Evolutionary conservation across 1,284 basidiomycete species (phyloP), one percentile per base, ranked within the genome.

Genomic region (Tylopilus sp.): DNA sequence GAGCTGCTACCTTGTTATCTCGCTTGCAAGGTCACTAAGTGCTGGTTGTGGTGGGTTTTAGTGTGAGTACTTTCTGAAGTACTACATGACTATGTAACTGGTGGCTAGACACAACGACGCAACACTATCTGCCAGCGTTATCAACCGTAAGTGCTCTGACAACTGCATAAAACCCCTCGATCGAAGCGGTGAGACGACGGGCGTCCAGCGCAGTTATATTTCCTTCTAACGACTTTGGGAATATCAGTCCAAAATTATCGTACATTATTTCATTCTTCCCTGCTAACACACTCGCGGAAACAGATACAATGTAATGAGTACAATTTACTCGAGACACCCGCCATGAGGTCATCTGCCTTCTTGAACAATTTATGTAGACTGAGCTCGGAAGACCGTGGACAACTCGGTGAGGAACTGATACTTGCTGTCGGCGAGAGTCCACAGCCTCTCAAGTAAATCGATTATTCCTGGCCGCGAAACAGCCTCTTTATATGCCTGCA

Each of bases 401-500:
- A 75, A 26, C 26, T 26, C 58, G 19, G 62, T 52, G 49, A 72
- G 62, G 36, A n/a, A 62, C 7, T 58, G 29, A 12, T 72, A 58
- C n/a, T 74, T 59, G 29, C 57, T 58, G 53, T 62, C 47, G 24
- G 26, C 56, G 18, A 72, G 70, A 29, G 72, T 56, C 24, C 47
- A 13, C 32, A 75, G 13, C 36, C 51, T 62, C 0, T 58, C 58
- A 15, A 49, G n/a, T 16, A 24, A 12, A 3, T 18, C 9, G 15
- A 13, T 13, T 12, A 24, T 13, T 13, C 24, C 10, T 12, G 47
- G 47, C n/a, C 13, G n/a, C 47, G 47, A 49, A 4, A 16, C n/a
- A 24, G 47, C 47, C 9, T 49, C n/a, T 10, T 22, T 12, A 13
- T 49, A 16, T 49, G 47, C 47, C 47, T 49, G 13, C 10, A 16